Conservation (phyloP, 257 asterid species). For the Mentha longifolia region DNA sequence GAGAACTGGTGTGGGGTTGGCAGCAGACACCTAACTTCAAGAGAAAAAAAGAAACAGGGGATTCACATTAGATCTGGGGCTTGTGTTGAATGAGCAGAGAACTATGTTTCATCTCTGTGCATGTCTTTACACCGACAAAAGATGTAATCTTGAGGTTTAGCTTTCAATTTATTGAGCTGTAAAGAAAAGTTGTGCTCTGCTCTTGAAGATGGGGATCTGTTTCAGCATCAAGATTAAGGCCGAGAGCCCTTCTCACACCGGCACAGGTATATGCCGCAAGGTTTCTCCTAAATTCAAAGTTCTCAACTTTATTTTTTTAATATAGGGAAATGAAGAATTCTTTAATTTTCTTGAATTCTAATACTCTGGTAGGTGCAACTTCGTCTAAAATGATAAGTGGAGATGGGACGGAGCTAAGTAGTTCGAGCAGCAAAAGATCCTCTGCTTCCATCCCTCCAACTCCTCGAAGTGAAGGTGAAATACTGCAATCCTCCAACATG, state of each 20-base stretch:
- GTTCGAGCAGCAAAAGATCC: conserved; percentile 65
- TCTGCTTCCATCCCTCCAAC: conserved; percentile 69
- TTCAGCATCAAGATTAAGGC: conserved; percentile 88
- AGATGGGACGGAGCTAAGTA: conserved; percentile 56
- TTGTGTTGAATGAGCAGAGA: not conserved
- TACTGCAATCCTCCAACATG: conserved; percentile 80
- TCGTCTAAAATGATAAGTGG: conserved; percentile 57
- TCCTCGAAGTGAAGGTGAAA: conserved; percentile 90
- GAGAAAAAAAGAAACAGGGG: conserved; percentile 34
- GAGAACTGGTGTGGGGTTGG: conserved; percentile 22
- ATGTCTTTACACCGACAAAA: not conserved
- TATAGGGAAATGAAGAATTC: too few species aligned
- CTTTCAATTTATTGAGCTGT: conserved; percentile 30
- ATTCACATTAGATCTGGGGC: conserved; percentile 57
- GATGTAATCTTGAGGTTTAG: conserved; percentile 41
- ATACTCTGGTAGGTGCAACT: conserved; percentile 33
- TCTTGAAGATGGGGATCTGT: conserved; percentile 76
- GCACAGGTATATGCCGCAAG: conserved; percentile 43
- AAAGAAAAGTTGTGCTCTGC: conserved; percentile 18
- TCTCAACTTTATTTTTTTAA: too few species aligned
- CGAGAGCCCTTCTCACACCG: conserved; percentile 57
- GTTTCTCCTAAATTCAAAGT: not conserved
- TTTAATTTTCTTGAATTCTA: conserved; percentile 15
- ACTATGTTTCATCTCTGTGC: conserved; percentile 27
- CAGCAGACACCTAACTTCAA: conserved; percentile 36